Conservation (phyloP, 2,329 filamentous ascomycete genomes). For the Lecanicillium sp. region DNA sequence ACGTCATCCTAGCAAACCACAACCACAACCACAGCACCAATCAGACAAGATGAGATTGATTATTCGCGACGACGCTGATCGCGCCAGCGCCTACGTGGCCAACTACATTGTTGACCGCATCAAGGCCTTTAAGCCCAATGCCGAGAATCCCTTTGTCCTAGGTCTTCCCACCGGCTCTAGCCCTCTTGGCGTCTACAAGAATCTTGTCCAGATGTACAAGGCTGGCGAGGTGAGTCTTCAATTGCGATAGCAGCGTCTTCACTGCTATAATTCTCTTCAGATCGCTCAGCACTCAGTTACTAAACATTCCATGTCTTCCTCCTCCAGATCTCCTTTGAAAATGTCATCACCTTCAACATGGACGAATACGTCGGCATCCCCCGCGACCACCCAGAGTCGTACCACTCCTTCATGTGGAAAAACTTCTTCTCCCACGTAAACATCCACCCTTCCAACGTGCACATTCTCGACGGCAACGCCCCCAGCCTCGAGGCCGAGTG, state of each 20-base stretch:
- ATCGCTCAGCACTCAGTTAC: not conserved
- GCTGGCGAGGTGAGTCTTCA: conserved; percentile 41
- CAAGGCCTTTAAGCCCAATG: conserved; percentile 64
- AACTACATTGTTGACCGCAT: conserved; percentile 79
- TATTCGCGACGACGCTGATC: conserved; percentile 62
- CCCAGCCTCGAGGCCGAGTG: conserved; percentile 69
- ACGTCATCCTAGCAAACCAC: no score
- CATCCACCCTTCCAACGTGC: conserved; percentile 71
- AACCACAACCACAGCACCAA: not conserved
- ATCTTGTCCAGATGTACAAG: conserved; percentile 64
- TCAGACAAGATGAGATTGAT: conserved; percentile 68
- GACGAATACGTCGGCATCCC: conserved; percentile 84
- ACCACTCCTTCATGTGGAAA: conserved; percentile 91
- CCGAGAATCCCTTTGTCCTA: conserved; percentile 68
- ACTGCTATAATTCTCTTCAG: no score
- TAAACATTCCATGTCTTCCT: not conserved
- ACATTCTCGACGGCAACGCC: conserved; percentile 78
- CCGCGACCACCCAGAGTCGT: conserved; percentile 75
- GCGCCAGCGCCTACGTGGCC: conserved; percentile 68
- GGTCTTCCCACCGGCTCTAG: conserved; percentile 79
- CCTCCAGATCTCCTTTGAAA: conserved; percentile 65
- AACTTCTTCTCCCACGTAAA: conserved; percentile 84
- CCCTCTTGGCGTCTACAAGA: conserved; percentile 68
- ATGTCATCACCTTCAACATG: conserved; percentile 93
- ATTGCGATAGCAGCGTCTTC: not conserved